Evolutionary conservation across 2,329 filamentous ascomycete species (phyloP), one percentile per base, ranked within the genome.

Genomic region (Bipolaris cookei): DNA sequence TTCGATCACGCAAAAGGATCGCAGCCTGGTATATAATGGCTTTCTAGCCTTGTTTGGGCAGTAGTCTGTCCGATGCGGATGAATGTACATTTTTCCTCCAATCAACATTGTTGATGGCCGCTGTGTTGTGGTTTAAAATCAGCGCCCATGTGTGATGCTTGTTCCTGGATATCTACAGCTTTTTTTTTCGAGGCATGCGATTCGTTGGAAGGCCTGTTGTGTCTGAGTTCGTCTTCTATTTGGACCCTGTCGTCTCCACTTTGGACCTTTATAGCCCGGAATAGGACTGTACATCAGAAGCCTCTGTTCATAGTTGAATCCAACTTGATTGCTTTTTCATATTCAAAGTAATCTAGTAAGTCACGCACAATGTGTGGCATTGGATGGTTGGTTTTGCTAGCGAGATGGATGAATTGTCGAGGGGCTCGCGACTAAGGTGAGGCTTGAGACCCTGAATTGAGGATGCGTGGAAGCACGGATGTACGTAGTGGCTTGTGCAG

Each of bases 11-110:
- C 64, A 74, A n/a, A 74, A 76, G 52, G 70, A 76, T 38, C 77
- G 83, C 63, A 89, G 87, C 68, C 68, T 90, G 58, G 83, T 89
- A 21, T 81, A 81, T 51, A 84, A 85, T 30, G 87, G 87, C 4
- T 87, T 83, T 66, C 77, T 83, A 55, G 83, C 81, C 2, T 71
- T 89, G 39, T 74, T 74, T 50, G 71, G 70, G 20, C 69, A 73
- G 45, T 72, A 66, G 47, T 8, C 2, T 7, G 30, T 18, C 3
- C 23, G 5, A 14, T 45, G 21, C 30, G 20, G n/a, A 18, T 43
- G 20, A 6, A 23, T n/a, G 23, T 6, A 23, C 13, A 10, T 14
- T 6, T 4, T 42, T 16, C 14, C 21, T 14, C 3, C 7, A 1
- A 16, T 23, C 16, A 35, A 20, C 16, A 10, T 25, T 14, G 41